Evolutionary conservation across 257 asterid genomes (phyloP).

Genomic region (Plantago elongata): DNA sequence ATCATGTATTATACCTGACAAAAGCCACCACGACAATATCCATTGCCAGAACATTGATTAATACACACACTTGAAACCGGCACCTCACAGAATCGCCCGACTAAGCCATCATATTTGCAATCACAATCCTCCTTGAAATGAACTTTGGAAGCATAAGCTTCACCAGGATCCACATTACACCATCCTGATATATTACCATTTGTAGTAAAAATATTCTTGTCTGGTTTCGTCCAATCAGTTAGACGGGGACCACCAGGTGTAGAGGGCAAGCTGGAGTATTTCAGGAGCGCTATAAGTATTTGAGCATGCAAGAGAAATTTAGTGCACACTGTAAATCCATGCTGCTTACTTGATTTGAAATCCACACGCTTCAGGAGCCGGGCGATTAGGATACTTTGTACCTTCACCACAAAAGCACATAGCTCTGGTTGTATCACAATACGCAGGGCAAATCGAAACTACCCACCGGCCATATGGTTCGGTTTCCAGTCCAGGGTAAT

Average conservation of each 20-base stretch:
- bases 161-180: constrained; percentile 92
- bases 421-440: constrained; percentile 85
- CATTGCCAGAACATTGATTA: constrained; percentile 84
- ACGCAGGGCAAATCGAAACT: constrained; percentile 80
- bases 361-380: constrained; percentile 83
- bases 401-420: constrained; percentile 99
- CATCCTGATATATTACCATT: constrained; percentile 66
- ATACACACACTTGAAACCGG: constrained; percentile 73
- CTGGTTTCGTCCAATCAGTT: constrained; percentile 63
- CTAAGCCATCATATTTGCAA: constrained; percentile 94
- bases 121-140: constrained; percentile 78
- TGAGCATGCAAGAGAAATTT: constrained; percentile 6
- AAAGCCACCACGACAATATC: constrained; percentile 89
- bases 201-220: constrained; percentile 61
- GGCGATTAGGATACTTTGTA: constrained; percentile 91
- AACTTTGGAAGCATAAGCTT: constrained; percentile 58
- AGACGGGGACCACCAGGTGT: constrained; percentile 54
- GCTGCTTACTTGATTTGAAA: constrained; percentile 63
- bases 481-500: constrained; percentile 51
- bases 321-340: constrained; percentile 11
- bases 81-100: constrained; percentile 82
- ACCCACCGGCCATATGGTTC: constrained; percentile 83
- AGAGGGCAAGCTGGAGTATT: constrained; percentile 53
- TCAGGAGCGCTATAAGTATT: constrained; percentile 14
- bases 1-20: constrained; percentile 64